phyloP scores from a whole-genome alignment of 2,329 filamentous ascomycete genomes.

The Alternaria ventricosa region DNA sequence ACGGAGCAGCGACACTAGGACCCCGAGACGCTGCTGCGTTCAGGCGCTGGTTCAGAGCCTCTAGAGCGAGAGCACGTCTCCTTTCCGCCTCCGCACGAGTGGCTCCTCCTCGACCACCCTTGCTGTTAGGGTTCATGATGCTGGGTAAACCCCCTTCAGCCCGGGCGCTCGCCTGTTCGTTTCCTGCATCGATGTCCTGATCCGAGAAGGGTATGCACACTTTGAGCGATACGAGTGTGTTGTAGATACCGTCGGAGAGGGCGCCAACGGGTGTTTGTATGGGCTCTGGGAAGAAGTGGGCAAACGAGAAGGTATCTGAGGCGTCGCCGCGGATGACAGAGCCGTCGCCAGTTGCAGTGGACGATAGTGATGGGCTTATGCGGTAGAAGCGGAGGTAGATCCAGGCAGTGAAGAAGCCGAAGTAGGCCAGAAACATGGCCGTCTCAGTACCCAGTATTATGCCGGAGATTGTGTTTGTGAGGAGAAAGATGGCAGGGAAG shows the following conservation, averaged over 20 bases:
- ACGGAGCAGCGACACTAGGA: slow-evolving; percentile 50
- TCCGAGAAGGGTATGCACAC: slow-evolving; percentile 86
- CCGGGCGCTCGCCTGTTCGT: slow-evolving; percentile 71
- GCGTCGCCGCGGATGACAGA: slow-evolving; percentile 80
- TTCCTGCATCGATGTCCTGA: slow-evolving; percentile 76
- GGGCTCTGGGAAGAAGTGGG: slow-evolving; percentile 90
- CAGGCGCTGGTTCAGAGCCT: slow-evolving; percentile 88
- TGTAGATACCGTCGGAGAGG: slow-evolving; percentile 77
- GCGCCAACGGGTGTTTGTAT: slow-evolving; percentile 78
- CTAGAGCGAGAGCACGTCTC: slow-evolving; percentile 84
- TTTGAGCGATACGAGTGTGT: slow-evolving; percentile 73
- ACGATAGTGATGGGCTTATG: slow-evolving; percentile 64
- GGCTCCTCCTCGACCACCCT: slow-evolving; percentile 60
- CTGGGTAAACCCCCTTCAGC: slow-evolving; percentile 67
- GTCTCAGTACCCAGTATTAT: slow-evolving; percentile 73
- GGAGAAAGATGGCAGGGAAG: slow-evolving; percentile 76
- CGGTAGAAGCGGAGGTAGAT: slow-evolving; percentile 97
- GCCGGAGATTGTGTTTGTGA: slow-evolving; percentile 73
- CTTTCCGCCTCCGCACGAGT: slow-evolving; percentile 92
- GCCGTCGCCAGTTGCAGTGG: slow-evolving; percentile 59
- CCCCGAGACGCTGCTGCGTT: slow-evolving; percentile 74
- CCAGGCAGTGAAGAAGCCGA: slow-evolving; percentile 88
- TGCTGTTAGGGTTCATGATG: slow-evolving; percentile 60
- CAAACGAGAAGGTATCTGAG: slow-evolving; percentile 94
- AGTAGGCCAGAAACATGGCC: slow-evolving; percentile 77